Conservation (phyloP, 306 rosid species). For the Styphnolobium japonicum region DNA sequence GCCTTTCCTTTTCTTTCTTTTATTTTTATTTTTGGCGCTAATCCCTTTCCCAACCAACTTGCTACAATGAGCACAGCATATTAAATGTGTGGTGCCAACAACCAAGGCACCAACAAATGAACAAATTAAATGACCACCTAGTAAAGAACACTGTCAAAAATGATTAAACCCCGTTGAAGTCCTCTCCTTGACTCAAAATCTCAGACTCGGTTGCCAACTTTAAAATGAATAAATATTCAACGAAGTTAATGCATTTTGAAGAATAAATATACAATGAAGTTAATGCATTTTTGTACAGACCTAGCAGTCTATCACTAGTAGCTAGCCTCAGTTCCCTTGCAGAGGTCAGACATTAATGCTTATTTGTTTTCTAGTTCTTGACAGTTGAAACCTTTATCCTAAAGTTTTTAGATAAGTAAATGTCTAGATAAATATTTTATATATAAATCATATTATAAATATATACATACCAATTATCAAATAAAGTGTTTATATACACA, state of each 20-base stretch:
- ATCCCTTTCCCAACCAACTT: no score
- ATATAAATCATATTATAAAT: no score
- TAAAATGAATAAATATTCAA: not conserved
- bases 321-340: slow-evolving; percentile 14
- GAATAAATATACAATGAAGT: not conserved
- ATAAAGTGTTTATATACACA: no score
- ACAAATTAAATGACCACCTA: no score
- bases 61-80: no score
- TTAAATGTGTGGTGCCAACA: not conserved
- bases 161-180: not conserved
- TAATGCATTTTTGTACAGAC: slow-evolving; percentile 18
- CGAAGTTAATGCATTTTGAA: no score
- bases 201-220: slow-evolving; percentile 30
- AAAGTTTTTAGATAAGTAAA: no score
- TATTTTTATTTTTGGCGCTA: slow-evolving; percentile 6
- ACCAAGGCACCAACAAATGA: not conserved
- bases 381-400: no score
- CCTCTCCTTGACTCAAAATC: slow-evolving; percentile 34
- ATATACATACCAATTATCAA: no score
- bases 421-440: no score
- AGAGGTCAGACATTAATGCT: slow-evolving; percentile 16
- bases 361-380: slow-evolving; percentile 38
- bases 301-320: not conserved
- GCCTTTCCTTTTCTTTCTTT: slow-evolving; percentile 63
- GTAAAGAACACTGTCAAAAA: not conserved